Evolutionary conservation across 441 rosid genomes (phyloP).

Genomic region (Gossypium gossypioides): DNA sequence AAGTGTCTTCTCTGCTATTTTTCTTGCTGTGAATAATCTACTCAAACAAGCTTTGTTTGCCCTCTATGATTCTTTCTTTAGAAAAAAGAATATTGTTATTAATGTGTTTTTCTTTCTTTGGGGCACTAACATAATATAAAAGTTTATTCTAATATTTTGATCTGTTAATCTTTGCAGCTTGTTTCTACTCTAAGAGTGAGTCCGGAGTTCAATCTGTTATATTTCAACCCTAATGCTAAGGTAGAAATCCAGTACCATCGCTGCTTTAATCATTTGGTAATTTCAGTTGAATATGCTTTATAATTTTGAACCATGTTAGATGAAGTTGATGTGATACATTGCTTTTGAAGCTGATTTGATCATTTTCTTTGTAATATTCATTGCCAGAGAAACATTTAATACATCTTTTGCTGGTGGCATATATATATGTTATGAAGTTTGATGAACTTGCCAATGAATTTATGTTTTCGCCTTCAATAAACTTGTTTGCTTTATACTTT

Average conservation of each 20-base stretch:
- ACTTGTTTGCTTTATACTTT: not conserved
- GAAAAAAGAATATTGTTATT: not conserved
- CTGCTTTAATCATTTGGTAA: not conserved
- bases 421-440: not conserved
- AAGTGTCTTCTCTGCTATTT: not conserved
- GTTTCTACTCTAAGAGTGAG: slow-evolving; percentile 70
- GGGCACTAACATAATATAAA: not conserved
- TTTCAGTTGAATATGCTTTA: slow-evolving; percentile 2
- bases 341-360: slow-evolving; percentile 6
- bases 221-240: slow-evolving; percentile 71
- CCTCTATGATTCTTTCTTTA: not conserved
- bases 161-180: slow-evolving; percentile 53
- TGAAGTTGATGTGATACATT: not conserved
- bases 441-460: slow-evolving; percentile 7
- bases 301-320: not conserved
- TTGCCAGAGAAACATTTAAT: slow-evolving; percentile 2
- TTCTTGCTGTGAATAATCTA: not conserved
- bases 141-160: slow-evolving; percentile 10
- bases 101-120: not conserved
- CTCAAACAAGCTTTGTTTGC: not conserved
- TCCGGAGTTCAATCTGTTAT: slow-evolving; percentile 76
- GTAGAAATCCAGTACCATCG: slow-evolving; percentile 32
- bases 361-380: not conserved
- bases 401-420: not conserved
- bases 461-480: not conserved